Evolutionary conservation across 2,329 filamentous ascomycete species (phyloP), one percentile per base, ranked within the genome.

Genomic region (Diaporthe vexans): DNA sequence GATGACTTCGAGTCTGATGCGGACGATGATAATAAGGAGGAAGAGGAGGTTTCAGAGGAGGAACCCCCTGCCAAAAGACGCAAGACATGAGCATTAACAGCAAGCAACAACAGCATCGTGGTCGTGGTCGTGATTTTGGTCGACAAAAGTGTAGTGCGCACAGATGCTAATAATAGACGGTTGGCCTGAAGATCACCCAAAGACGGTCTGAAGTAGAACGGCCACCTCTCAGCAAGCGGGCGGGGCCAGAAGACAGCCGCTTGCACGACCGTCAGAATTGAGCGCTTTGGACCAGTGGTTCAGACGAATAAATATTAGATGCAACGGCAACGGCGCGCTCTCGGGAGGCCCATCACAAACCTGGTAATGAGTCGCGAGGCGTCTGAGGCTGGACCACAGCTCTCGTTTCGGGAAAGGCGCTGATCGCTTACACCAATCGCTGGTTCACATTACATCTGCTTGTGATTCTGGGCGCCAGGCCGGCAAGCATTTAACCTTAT

Each of bases 1-100:
- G 81, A 90, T 57, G 93, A 95, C 76, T 93, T 94, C 77, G 93
- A 94, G 80, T 81, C 88, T 11, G 88, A 87, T 10, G 89, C 90
- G 17, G 90, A 91, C 24, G 88, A 89, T 8, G 88, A 89, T 13
- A 88, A 89, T 67, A 88, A 88, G 48, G 86, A 86, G 26, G 86
- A 88, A 71, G 87, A 87, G 59, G 86, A 85, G 76, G 87, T 84
- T 79, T 77, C 77, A 74, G 80, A 79, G 72, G 77, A 78, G 37
- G 78, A 79, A 24, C 81, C 81, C 70, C 84, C 84, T 8, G 76
- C 82, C 67, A 87, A 87, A 81, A 87, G 86, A 80, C 80, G 80
- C 26, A 86, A 83, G 80, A 79, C 78, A 48, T 86, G 76, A 80
- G 37, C 29, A 26, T 13, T 51, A 51, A 40, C 43, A 40, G 69